A percentile compares a stretch with the other conserved stretches of the same genome.
These are phyloP conservation scores for Penstemon davidsonii DNA, from an alignment of 257 asterid genomes.

Conservation along the genomic window DNA sequence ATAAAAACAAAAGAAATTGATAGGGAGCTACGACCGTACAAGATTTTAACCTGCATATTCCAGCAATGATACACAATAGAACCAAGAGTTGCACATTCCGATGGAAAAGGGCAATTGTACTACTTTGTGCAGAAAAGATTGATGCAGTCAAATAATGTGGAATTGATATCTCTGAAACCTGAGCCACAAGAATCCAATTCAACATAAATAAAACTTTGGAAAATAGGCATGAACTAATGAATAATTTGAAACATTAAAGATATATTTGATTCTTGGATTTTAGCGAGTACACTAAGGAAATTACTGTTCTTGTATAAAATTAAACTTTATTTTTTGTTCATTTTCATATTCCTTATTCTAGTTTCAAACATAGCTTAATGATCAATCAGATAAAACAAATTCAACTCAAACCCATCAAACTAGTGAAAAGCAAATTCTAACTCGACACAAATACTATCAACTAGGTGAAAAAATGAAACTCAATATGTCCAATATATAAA, in stretches of 20 bases:
- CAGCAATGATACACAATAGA: slow-evolving; percentile 65
- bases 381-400: not conserved
- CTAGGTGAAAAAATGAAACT: too few relatives aligned
- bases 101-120: slow-evolving; percentile 59
- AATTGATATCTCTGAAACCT: slow-evolving; percentile 87
- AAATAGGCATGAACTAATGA: not conserved
- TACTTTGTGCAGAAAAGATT: slow-evolving; percentile 88
- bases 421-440: not conserved
- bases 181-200: slow-evolving; percentile 36
- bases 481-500: not conserved
- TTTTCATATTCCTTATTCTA: too few relatives aligned
- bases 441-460: too few relatives aligned
- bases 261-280: too few relatives aligned
- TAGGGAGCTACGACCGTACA: slow-evolving; percentile 60
- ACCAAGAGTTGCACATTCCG: slow-evolving; percentile 69
- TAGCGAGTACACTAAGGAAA: too few relatives aligned
- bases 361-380: too few relatives aligned
- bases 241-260: not conserved
- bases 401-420: not conserved
- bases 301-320: too few relatives aligned
- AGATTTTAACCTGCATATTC: slow-evolving; percentile 89
- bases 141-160: slow-evolving; percentile 90
- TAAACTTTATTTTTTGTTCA: too few relatives aligned
- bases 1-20: slow-evolving; percentile 5
- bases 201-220: slow-evolving; percentile 20